Evolutionary conservation across 106 monocot genomes (phyloP), one percentile per base, ranked within the genome.

Genomic region (Platanthera zijinensis): DNA sequence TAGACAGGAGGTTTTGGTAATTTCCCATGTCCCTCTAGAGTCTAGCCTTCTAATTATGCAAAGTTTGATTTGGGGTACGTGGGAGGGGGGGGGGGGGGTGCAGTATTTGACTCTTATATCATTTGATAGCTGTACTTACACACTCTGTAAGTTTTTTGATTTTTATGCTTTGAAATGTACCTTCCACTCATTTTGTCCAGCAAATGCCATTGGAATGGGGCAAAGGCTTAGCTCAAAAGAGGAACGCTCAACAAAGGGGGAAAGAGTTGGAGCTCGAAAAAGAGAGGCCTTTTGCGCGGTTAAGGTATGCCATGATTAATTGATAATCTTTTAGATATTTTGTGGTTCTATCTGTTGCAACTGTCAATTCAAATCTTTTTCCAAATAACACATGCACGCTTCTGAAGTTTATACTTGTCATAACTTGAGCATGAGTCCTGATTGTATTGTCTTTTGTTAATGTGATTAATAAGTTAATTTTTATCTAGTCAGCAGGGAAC

Each of bases 221-320:
- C 39, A 92, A 92, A 83, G 91, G 91, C 19, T 78, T 92, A 67
- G 89, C 83, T 22, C 91, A 92, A 50, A 89, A 92, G 72, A 80
- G 86, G 75, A 82, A 89, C 81, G 84, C 80, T 67, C 88, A 92
- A 78, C 78, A 84, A 32, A 84, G 67, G 64, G 73, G 71, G 45
- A 12, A 61, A 52, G 88, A 89, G 49, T 39, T 92, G 57, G 88
- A 92, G 79, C 70, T 74, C 14, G 91, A 92, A 71, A 86, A 84
- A 78, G 80, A 83, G n/a, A 85, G 79, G 75, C 91, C 91, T 64
- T 92, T 92, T 86, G 91, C 91, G 48, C 88, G 88, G 17, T 84
- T 80, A 48, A 89, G 91, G 91, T 92, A 81, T 62, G 48, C 6
- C 13, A 18, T 71, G 70, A 72, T 50, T 51, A 51, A 21, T 72